These are phyloP conservation scores for Solanum verrucosum DNA, from an alignment of 257 asterid genomes.

Conservation along the genomic window DNA sequence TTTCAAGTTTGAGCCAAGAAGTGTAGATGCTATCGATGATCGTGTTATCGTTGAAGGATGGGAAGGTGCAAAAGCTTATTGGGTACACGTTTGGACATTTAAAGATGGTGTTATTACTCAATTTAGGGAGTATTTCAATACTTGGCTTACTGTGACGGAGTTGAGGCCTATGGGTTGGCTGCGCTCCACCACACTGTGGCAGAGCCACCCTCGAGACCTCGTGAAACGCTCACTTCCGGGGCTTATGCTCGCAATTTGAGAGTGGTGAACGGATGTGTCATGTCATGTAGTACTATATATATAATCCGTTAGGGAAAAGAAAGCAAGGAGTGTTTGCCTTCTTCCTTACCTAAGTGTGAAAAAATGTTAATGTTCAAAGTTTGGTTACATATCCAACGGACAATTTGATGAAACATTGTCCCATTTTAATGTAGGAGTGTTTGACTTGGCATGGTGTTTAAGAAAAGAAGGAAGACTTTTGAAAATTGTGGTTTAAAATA, in stretches of 20 bases:
- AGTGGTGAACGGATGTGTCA: not conserved
- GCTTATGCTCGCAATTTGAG: conserved; percentile 64
- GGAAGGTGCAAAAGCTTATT: conserved; percentile 70
- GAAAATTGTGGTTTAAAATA: too few species aligned
- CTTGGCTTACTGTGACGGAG: conserved; percentile 79
- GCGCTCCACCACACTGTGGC: conserved; percentile 56
- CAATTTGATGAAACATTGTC: not conserved
- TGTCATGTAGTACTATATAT: not conserved
- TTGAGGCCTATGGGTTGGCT: conserved; percentile 29
- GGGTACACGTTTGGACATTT: conserved; percentile 94
- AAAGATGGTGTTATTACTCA: conserved; percentile 64
- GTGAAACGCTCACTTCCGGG: conserved; percentile 64
- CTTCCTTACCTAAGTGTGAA: not conserved
- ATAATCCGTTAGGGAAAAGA: not conserved
- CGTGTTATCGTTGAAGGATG: conserved; percentile 79
- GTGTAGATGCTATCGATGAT: conserved; percentile 55
- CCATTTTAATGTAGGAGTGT: not conserved
- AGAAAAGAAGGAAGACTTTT: not conserved
- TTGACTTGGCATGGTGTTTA: not conserved
- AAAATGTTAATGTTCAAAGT: not conserved
- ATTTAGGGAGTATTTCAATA: conserved; percentile 83
- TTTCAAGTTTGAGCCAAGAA: conserved; percentile 57
- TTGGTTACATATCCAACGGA: not conserved
- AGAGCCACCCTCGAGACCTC: conserved; percentile 83
- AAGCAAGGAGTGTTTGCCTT: not conserved